Evolutionary conservation across 164 flowering plant genomes (phyloP).

Genomic region (Annona squamosa): DNA sequence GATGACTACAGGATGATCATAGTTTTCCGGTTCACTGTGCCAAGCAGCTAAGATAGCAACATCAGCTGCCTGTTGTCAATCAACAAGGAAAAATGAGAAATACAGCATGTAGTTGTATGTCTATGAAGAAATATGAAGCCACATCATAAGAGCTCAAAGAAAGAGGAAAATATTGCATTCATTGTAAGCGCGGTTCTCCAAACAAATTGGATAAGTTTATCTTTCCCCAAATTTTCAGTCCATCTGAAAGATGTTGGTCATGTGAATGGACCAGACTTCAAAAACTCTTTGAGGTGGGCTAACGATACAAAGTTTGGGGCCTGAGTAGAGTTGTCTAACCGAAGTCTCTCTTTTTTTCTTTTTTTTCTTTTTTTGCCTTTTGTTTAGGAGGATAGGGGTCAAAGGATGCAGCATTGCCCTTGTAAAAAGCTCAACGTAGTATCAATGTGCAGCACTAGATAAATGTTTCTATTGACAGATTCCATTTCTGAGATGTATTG

Average conservation of each 20-base stretch:
- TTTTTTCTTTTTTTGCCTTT: too few species aligned
- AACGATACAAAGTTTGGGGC: neutral
- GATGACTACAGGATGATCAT: slow-evolving; percentile 50
- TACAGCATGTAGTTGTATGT: neutral
- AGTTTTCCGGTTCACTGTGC: slow-evolving; percentile 56
- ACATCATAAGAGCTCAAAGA: neutral
- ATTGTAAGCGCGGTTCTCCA: neutral
- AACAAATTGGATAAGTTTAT: neutral
- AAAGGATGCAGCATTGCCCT: neutral
- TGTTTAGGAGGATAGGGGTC: too few species aligned
- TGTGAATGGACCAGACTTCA: neutral
- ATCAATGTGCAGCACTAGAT: neutral
- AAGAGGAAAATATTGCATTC: neutral
- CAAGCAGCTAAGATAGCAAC: slow-evolving; percentile 71
- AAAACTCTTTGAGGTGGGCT: neutral
- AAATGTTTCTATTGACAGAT: neutral
- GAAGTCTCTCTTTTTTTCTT: neutral
- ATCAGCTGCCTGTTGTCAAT: slow-evolving; percentile 52
- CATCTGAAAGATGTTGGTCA: neutral
- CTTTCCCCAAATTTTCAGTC: neutral
- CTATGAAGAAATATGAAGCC: neutral
- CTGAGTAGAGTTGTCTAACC: neutral
- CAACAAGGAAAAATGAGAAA: neutral
- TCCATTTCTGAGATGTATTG: neutral
- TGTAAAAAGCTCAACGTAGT: neutral